phyloP scores from a whole-genome alignment of 73 alveolate species.

The Paramecium tetraurelia region DNA sequence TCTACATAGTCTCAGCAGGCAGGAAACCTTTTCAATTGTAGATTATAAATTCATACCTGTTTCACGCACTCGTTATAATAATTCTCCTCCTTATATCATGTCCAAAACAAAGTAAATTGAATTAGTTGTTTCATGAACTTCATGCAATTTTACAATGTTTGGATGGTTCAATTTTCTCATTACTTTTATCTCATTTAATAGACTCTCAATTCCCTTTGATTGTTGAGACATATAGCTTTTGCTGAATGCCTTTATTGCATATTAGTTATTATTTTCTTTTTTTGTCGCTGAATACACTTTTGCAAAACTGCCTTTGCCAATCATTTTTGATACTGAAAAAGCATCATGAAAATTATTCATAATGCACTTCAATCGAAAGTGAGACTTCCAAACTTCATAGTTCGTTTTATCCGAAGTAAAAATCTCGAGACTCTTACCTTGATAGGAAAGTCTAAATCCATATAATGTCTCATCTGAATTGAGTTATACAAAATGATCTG shows the following conservation, averaged over 20 bases:
- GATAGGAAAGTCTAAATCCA: constrained; percentile 45
- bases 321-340: constrained; percentile 45
- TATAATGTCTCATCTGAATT: constrained; percentile 4
- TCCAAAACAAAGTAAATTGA: constrained; percentile 66
- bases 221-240: constrained; percentile 48
- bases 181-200: constrained; percentile 68
- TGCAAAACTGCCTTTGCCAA: constrained; percentile 74
- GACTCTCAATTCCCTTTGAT: constrained; percentile 40
- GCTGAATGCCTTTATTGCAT: constrained; percentile 70
- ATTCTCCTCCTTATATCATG: constrained; percentile 72
- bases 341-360: constrained; percentile 8
- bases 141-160: constrained; percentile 61
- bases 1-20: constrained; percentile 8
- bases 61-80: constrained; percentile 58
- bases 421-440: constrained; percentile 39
- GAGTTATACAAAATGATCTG: constrained; percentile 20
- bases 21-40: constrained; percentile 4
- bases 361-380: not conserved
- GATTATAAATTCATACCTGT: not conserved
- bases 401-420: constrained; percentile 17
- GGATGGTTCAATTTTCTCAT: constrained; percentile 73
- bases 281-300: constrained; percentile 68
- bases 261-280: constrained; percentile 46
- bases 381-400: constrained; percentile 35
- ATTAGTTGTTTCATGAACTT: constrained; percentile 63